Evolutionary conservation across 495 filamentous ascomycete genomes (phyloP), one percentile per base, ranked within the genome.

Genomic region (Penicillium cataractarum): DNA sequence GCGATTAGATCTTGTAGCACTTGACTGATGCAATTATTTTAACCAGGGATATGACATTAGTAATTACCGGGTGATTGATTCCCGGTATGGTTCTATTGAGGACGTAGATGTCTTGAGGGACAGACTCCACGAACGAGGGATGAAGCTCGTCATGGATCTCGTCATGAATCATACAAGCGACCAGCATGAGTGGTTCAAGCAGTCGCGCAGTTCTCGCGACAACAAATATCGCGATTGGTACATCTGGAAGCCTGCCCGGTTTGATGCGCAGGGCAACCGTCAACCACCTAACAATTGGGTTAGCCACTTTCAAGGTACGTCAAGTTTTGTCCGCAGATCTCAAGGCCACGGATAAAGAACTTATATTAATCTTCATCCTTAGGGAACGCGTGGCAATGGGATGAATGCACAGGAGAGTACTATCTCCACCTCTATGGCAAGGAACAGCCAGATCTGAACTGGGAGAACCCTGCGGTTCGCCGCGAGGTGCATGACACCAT

Each of bases 141-240:
- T 90, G 82, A 84, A 81, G 63, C 55, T 89, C 39, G 76, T 90
- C 24, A 76, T 90, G 35, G 87, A 90, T 69, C 73, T 89, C 7
- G 87, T 88, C 0, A 74, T 89, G 44, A 90, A 90, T 69, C 88
- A 90, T 73, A 89, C 86, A 24, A 82, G 75, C 10, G 78, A 86
- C 62, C 74, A 89, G 76, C 88, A 90, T 65, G 73, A 72, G 15
- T 90, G 88, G 87, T 90, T 90, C 69, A 70, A 80, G 56, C 82
- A 87, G 54, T 85, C 84, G 5, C 72, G 82, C 37, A 76, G 70
- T n/a, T 58, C 65, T 17, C 26, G 39, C n/a, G 55, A 61, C 32
- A 52, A 61, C 31, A 44, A 76, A 0, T 82, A 84, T 57, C 72
- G 82, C 22, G 74, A 79, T 60, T 85, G 82, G 82, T 85, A 85